These are phyloP conservation scores for Monilinia fructicola DNA, from an alignment of 2,329 filamentous ascomycete species.

Conservation along the genomic window DNA sequence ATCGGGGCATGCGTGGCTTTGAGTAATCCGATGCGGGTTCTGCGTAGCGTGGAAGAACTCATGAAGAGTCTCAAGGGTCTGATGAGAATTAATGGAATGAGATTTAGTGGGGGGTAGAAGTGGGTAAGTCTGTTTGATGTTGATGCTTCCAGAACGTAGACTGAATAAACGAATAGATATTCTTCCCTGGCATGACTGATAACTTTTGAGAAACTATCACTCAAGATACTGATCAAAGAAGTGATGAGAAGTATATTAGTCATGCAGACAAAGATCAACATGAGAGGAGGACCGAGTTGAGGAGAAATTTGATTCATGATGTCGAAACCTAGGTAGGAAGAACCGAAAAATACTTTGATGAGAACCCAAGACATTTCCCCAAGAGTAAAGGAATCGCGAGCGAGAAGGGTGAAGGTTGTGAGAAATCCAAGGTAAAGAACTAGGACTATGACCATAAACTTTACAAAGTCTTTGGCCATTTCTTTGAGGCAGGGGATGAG, in stretches of 20 bases:
- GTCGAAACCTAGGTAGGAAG: conserved; percentile 43
- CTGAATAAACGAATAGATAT: conserved; percentile 71
- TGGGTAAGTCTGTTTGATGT: conserved; percentile 68
- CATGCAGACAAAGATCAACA: conserved; percentile 68
- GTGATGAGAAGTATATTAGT: conserved; percentile 79
- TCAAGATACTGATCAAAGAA: conserved; percentile 74
- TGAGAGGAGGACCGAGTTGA: conserved; percentile 38
- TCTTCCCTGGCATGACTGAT: conserved; percentile 55
- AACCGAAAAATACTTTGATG: conserved; percentile 79
- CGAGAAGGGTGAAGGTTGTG: conserved; percentile 79
- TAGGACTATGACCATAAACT: conserved; percentile 76
- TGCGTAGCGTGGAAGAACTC: conserved; percentile 62
- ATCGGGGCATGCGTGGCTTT: conserved; percentile 66
- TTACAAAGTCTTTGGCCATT: conserved; percentile 90
- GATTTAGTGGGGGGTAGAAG: conserved; percentile 71
- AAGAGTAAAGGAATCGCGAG: conserved; percentile 66
- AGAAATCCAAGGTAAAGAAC: conserved; percentile 86
- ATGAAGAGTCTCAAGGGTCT: conserved; percentile 70
- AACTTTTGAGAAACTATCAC: conserved; percentile 61
- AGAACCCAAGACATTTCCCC: conserved; percentile 72
- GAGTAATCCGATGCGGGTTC: conserved; percentile 59
- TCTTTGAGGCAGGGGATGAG: conserved; percentile 87
- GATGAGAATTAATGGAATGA: conserved; percentile 69
- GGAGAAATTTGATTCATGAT: conserved; percentile 33
- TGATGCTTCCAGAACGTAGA: conserved; percentile 64